Conservation (phyloP, 176 grass and related monocot genomes). For the Musa itinerans region DNA sequence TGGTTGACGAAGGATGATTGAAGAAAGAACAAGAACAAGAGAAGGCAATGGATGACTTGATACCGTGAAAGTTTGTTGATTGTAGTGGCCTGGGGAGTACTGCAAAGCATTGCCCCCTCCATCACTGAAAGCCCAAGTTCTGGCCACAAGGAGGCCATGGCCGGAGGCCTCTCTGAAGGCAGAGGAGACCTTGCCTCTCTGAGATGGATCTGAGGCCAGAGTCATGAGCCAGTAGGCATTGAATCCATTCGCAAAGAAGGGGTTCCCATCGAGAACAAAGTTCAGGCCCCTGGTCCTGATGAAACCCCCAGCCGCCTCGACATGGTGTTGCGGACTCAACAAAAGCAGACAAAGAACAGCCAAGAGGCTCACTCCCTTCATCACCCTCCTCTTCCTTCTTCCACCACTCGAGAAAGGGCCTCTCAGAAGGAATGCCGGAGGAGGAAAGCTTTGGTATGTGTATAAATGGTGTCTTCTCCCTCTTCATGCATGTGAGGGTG, state of each 20-base stretch:
- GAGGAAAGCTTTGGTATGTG: no score
- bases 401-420: background rate
- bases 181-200: constrained; percentile 48
- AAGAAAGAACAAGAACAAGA: background rate
- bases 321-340: background rate
- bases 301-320: constrained; percentile 24
- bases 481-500: no score
- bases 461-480: no score
- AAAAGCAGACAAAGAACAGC: background rate
- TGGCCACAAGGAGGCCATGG: constrained; percentile 62
- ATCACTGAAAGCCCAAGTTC: constrained; percentile 87
- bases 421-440: no score
- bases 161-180: constrained; percentile 42
- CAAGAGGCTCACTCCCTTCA: background rate
- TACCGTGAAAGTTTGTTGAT: constrained; percentile 80
- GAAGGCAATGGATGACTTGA: background rate
- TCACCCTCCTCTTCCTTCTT: background rate
- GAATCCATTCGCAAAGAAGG: constrained; percentile 85
- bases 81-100: constrained; percentile 60
- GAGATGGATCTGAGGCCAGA: constrained; percentile 47
- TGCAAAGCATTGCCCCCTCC: constrained; percentile 51
- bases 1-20: background rate
- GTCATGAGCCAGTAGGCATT: constrained; percentile 97
- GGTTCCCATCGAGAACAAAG: constrained; percentile 61
- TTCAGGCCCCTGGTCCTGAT: constrained; percentile 47